phyloP scores from a whole-genome alignment of 148 eudicot genomes.

The Rhododendron mucronatum region DNA sequence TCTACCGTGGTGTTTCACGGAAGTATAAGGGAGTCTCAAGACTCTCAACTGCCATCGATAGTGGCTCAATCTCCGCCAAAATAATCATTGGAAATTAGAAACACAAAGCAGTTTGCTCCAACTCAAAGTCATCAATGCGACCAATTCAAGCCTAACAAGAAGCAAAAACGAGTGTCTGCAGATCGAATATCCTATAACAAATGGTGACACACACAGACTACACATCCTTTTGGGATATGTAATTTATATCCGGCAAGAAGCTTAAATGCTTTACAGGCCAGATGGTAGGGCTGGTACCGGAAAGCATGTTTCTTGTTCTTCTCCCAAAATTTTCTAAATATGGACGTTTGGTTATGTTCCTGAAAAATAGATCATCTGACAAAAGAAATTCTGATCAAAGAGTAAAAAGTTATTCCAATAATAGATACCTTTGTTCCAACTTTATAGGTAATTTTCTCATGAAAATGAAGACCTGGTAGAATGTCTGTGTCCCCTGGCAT shows the following conservation, averaged over 20 bases:
- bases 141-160: not conserved
- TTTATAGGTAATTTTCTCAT: constrained; percentile 73
- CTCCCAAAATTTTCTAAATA: not conserved
- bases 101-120: not conserved
- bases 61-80: not conserved
- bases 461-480: constrained; percentile 38
- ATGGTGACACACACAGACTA: not conserved
- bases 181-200: not conserved
- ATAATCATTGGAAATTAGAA: not conserved
- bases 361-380: not conserved
- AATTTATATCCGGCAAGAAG: not conserved
- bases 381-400: not conserved
- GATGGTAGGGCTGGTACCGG: not conserved
- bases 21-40: not conserved
- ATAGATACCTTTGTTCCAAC: constrained; percentile 78
- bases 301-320: not conserved
- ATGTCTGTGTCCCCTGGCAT: constrained; percentile 43
- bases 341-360: not conserved
- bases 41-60: not conserved
- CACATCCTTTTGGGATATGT: not conserved
- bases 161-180: not conserved
- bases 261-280: not conserved
- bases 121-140: not conserved
- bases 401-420: not conserved
- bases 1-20: not conserved